Conservation (phyloP, 1,139 yeast genomes). For the Kazachstania sp. region DNA sequence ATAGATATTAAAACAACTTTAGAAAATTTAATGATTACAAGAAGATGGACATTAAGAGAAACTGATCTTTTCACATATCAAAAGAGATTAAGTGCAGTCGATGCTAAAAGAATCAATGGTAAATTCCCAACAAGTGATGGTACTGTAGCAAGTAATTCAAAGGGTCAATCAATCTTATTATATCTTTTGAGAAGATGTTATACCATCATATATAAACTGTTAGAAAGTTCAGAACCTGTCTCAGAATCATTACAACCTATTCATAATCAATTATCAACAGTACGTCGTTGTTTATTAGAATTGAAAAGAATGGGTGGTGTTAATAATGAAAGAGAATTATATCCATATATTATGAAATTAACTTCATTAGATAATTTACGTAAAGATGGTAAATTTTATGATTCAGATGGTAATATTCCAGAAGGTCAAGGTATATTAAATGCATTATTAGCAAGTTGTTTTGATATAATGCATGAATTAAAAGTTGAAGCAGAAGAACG, state of each 20-base stretch:
- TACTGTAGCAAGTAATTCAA: slow-evolving; percentile 17
- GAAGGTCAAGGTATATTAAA: slow-evolving; percentile 94
- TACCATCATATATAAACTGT: slow-evolving; percentile 75
- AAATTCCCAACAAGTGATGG: slow-evolving; percentile 37
- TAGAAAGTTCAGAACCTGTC: slow-evolving; percentile 91
- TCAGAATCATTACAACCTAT: slow-evolving; percentile 86
- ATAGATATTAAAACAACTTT: slow-evolving; percentile 59
- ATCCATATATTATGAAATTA: slow-evolving; percentile 90
- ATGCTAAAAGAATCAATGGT: slow-evolving; percentile 55
- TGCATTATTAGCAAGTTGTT: slow-evolving; percentile 87
- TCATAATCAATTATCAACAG: slow-evolving; percentile 87
- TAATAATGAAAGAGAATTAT: slow-evolving; percentile 74
- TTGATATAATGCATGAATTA: slow-evolving; percentile 83
- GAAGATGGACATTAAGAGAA: slow-evolving; percentile 95
- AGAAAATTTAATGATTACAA: slow-evolving; percentile 75
- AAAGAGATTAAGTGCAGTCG: slow-evolving; percentile 61
- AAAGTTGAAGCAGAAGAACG: slow-evolving; percentile 78
- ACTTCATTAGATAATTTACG: slow-evolving; percentile 82
- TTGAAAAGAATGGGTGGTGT: slow-evolving; percentile 90
- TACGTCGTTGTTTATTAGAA: slow-evolving; percentile 79
- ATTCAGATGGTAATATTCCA: slow-evolving; percentile 79
- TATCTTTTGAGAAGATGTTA: slow-evolving; percentile 83
- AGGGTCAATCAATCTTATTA: slow-evolving; percentile 60
- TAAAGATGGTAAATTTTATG: slow-evolving; percentile 75
- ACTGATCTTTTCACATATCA: slow-evolving; percentile 85